Evolutionary conservation across 1,139 yeast genomes (phyloP).

Genomic region (Casaregolazyma lundiana): DNA sequence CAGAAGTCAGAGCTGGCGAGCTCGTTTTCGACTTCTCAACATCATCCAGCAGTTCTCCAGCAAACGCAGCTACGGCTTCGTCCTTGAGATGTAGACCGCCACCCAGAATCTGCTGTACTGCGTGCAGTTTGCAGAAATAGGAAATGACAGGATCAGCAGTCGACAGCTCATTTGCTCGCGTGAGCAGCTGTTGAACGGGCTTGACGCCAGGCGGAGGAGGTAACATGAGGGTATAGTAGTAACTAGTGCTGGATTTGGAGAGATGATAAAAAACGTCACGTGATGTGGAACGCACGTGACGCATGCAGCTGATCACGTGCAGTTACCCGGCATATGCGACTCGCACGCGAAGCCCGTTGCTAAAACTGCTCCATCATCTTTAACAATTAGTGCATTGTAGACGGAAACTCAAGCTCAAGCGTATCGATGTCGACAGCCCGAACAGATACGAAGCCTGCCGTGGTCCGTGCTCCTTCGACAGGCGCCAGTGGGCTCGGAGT

Average conservation of each 20-base stretch:
- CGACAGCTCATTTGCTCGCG: constrained; percentile 48
- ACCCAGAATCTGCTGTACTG: constrained; percentile 61
- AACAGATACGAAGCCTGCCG: neutral
- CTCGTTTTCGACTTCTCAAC: constrained; percentile 50
- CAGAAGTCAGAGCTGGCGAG: constrained; percentile 25
- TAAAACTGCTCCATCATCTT: neutral
- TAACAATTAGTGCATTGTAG: neutral
- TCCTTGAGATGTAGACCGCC: constrained; percentile 52
- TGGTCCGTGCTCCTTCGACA: neutral
- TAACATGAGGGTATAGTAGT: too few species aligned
- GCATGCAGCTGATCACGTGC: neutral
- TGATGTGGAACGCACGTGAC: too few species aligned
- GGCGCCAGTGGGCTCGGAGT: constrained; percentile 2
- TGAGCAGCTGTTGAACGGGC: constrained; percentile 42
- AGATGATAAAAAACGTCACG: too few species aligned
- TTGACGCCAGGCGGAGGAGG: constrained; percentile 23
- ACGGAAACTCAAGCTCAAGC: neutral
- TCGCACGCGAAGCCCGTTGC: neutral
- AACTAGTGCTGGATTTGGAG: too few species aligned
- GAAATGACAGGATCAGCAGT: constrained; percentile 50
- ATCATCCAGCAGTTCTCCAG: constrained; percentile 55
- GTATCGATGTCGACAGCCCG: neutral
- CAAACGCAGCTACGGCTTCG: constrained; percentile 52
- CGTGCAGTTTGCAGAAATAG: constrained; percentile 51
- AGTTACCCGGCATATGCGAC: neutral